Percentiles rank a stretch among this genome's conserved stretches.
Evolutionary conservation across 164 flowering plant species (phyloP).

Genomic region (Aristolochia californica): DNA sequence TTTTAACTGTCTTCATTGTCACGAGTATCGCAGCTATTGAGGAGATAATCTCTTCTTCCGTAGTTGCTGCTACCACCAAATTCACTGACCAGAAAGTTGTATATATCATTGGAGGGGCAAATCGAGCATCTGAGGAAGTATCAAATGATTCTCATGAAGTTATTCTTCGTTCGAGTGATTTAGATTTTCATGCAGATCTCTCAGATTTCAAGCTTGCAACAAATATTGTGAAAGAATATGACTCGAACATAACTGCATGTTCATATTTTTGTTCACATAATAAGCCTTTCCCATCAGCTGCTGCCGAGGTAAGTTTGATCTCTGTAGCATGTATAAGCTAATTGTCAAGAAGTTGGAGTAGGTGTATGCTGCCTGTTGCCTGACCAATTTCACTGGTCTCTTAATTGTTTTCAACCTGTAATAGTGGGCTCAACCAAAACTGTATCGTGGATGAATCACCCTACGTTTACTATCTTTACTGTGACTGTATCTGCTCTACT

Average conservation of each 20-base stretch:
- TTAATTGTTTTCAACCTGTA: no score
- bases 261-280: slow-evolving; percentile 40
- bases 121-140: slow-evolving; percentile 21
- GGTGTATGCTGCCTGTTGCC: no score
- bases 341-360: no score
- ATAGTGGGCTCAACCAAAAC: background rate
- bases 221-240: slow-evolving; percentile 18
- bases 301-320: slow-evolving; percentile 37
- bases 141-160: slow-evolving; percentile 21
- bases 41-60: slow-evolving; percentile 26
- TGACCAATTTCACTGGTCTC: no score
- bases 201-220: slow-evolving; percentile 17
- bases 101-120: slow-evolving; percentile 38
- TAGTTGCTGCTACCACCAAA: slow-evolving; percentile 38
- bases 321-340: background rate
- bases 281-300: slow-evolving; percentile 14
- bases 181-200: slow-evolving; percentile 32
- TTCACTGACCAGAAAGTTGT: slow-evolving; percentile 45
- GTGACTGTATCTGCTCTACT: background rate
- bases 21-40: slow-evolving; percentile 35
- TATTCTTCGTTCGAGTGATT: slow-evolving; percentile 40
- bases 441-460: background rate
- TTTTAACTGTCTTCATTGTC: background rate
- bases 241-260: slow-evolving; percentile 26
- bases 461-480: background rate